Evolutionary conservation across 2,329 filamentous ascomycete species (phyloP).

Genomic region (Ophiostoma populinum): DNA sequence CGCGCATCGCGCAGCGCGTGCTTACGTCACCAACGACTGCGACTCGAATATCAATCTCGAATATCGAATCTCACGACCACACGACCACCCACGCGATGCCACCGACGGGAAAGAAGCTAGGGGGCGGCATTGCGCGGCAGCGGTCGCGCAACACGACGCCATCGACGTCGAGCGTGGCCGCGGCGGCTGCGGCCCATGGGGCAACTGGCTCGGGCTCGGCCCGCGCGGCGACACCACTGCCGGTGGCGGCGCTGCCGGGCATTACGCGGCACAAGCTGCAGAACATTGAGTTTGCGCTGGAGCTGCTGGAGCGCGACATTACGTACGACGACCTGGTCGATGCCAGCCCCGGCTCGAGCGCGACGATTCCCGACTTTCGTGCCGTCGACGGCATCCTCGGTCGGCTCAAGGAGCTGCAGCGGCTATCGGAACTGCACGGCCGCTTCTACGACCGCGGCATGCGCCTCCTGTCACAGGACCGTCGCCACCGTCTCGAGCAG

Average conservation of each 20-base stretch:
- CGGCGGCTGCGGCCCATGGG: slow-evolving; percentile 2
- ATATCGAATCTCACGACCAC: too few relatives aligned
- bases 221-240: not conserved
- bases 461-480: slow-evolving; percentile 47
- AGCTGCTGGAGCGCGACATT: slow-evolving; percentile 16
- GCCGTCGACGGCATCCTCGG: slow-evolving; percentile 46
- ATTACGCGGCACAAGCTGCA: slow-evolving; percentile 41
- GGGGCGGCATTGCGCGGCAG: slow-evolving; percentile 42
- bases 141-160: slow-evolving; percentile 68
- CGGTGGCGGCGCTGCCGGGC: slow-evolving; percentile 33
- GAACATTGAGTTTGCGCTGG: slow-evolving; percentile 40
- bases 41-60: too few relatives aligned
- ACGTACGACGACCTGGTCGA: slow-evolving; percentile 56
- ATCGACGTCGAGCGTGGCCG: slow-evolving; percentile 17
- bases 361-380: slow-evolving; percentile 44
- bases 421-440: slow-evolving; percentile 49
- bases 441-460: slow-evolving; percentile 56
- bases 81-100: slow-evolving; percentile 32
- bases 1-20: too few relatives aligned
- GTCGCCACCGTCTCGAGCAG: slow-evolving; percentile 44
- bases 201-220: too few relatives aligned
- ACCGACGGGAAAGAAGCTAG: slow-evolving; percentile 45
- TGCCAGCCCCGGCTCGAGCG: slow-evolving; percentile 30
- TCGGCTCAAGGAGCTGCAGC: slow-evolving; percentile 45
- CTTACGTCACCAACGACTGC: too few relatives aligned